phyloP scores from a whole-genome alignment of 2,329 filamentous ascomycete species.

The Drechslerella stenobrocha region DNA sequence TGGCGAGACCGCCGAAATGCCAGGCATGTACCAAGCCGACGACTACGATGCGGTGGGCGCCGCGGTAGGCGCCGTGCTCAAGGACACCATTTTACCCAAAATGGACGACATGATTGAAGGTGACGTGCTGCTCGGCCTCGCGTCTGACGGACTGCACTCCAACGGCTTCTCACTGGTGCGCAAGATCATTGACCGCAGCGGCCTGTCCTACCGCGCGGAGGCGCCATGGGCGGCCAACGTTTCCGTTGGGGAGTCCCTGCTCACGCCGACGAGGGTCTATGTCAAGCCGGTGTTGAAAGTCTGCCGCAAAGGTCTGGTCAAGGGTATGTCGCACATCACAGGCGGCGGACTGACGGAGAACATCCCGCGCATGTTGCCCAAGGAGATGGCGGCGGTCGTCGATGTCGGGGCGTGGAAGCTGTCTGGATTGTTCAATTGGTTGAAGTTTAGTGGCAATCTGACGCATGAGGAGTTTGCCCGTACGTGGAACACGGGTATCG shows the following conservation, averaged over 20 bases:
- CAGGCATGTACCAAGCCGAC: conserved; percentile 82
- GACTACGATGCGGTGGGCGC: conserved; percentile 93
- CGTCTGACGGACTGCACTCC: conserved; percentile 85
- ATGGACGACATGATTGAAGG: conserved; percentile 75
- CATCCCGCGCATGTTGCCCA: conserved; percentile 87
- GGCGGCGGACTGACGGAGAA: conserved; percentile 92
- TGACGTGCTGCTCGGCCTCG: conserved; percentile 82
- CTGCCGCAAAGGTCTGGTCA: conserved; percentile 67
- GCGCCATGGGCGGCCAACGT: conserved; percentile 73
- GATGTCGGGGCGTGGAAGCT: conserved; percentile 75
- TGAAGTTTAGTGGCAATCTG: conserved; percentile 74
- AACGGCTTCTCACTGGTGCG: conserved; percentile 98
- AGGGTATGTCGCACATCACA: conserved; percentile 95
- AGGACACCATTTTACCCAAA: conserved; percentile 70
- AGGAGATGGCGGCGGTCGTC: conserved; percentile 75
- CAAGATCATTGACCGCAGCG: conserved; percentile 75
- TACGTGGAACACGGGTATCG: conserved; percentile 92
- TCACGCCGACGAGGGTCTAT: conserved; percentile 92
- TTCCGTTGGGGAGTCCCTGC: conserved; percentile 72
- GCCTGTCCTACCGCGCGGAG: conserved; percentile 70
- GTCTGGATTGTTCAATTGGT: conserved; percentile 81
- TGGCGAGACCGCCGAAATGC: conserved; percentile 98
- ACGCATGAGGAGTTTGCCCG: conserved; percentile 78
- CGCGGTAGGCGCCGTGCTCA: conserved; percentile 79
- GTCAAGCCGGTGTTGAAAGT: conserved; percentile 77